phyloP scores from a whole-genome alignment of 2,329 filamentous ascomycete species.

The Fusarium circinatum region DNA sequence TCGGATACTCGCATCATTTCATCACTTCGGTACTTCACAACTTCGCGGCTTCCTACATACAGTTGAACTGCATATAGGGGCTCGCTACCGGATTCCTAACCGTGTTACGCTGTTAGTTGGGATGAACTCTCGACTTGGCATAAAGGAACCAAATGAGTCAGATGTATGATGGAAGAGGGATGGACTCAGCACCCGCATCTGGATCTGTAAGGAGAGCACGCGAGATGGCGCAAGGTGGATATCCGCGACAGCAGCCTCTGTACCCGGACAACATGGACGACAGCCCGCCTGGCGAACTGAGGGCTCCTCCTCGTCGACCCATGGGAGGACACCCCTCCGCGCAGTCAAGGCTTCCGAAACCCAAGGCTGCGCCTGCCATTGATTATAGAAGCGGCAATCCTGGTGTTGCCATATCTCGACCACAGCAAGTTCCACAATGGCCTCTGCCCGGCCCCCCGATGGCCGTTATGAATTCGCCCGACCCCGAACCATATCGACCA shows the following conservation, averaged over 20 bases:
- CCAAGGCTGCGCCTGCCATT: slow-evolving; percentile 25
- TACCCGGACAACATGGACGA: slow-evolving; percentile 44
- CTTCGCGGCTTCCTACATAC: slow-evolving; percentile 38
- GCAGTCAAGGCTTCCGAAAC: slow-evolving; percentile 31
- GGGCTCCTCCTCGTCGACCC: slow-evolving; percentile 45
- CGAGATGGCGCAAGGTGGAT: slow-evolving; percentile 60
- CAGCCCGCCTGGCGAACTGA: slow-evolving; percentile 39
- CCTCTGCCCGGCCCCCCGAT: slow-evolving; percentile 57
- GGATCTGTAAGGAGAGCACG: slow-evolving; percentile 66
- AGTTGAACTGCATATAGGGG: slow-evolving; percentile 36
- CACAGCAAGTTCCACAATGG: slow-evolving; percentile 65
- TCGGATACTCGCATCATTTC: slow-evolving; percentile 28
- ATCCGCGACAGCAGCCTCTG: slow-evolving; percentile 38
- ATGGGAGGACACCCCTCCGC: slow-evolving; percentile 32
- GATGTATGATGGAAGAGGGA: slow-evolving; percentile 63
- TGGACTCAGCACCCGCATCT: slow-evolving; percentile 58
- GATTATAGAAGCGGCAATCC: slow-evolving; percentile 34
- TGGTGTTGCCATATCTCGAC: slow-evolving; percentile 63
- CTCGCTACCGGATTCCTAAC: slow-evolving; percentile 19
- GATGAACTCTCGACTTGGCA: slow-evolving; percentile 34
- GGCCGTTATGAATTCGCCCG: slow-evolving; percentile 46
- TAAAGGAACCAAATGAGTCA: slow-evolving; percentile 62
- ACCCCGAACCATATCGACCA: slow-evolving; percentile 59
- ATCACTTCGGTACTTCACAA: slow-evolving; percentile 20
- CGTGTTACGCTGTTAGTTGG: slow-evolving; percentile 28